Base-by-base conservation (phyloP, 1,284 basidiomycete genomes). In the Inonotus obliquus region DNA sequence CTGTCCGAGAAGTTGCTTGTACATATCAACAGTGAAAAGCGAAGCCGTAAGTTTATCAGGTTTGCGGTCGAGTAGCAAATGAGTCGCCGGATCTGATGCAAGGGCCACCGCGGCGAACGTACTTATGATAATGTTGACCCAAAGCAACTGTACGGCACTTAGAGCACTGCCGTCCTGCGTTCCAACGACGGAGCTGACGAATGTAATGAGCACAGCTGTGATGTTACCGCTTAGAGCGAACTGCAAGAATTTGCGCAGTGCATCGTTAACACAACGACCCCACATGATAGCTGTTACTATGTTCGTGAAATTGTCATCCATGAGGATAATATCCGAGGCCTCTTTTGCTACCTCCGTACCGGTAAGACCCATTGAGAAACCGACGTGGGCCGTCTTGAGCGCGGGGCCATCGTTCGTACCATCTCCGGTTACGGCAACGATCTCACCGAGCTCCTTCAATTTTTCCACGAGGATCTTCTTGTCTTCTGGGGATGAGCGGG, bases 341-440 rank as follows among this genome's bases (percentile, higher is more conserved):
- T n/a, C n/a, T n/a, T n/a, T n/a, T n/a, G n/a, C n/a, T n/a, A n/a
- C n/a, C n/a, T 99, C 96, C 1, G 97, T 99, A 41, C 97, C 96
- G 47, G 96, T 88, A 67, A 99, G 94, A 72, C 97, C 96, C 96
- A 99, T 99, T 13, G 92, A 94, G 77, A 96, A 96, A 47, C 94
- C 94, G 48, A 96, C 93, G 67, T 96, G 81, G 38, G 94, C 93
- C 2, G 92, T 91, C 80, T 97, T 98, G 69, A 98, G 85, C 10
- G 96, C 96, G 38, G 96, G 96, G 0, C 94, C 96, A 71, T 99
- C 96, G 73, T 99, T 98, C 35, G 96, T 98, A 67, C 96, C 96
- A 69, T 99, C 97, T 64, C 97, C 97, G 27, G 96, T 99, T 51
- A 98, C 96, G 69, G 93, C 95, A 59, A 98, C 96, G 63, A 96